Base-by-base conservation (phyloP, 345 rosid genomes). In the Brassica nigra region DNA sequence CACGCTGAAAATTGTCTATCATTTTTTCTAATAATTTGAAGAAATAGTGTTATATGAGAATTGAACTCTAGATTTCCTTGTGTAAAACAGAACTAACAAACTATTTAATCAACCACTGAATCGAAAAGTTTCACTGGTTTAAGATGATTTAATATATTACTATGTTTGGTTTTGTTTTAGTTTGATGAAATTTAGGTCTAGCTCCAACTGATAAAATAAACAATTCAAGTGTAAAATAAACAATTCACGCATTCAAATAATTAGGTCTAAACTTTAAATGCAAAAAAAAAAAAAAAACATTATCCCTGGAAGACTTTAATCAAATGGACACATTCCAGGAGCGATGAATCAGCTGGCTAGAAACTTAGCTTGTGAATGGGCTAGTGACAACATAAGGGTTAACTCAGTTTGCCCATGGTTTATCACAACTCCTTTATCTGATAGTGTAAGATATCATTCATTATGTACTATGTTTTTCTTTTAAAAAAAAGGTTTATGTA, bases 351-450 rank as follows among this genome's bases (percentile, higher is more conserved):
- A 76, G 68, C 34, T 76, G 4, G 80, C 62, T 1, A 69, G 75
- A 61, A 77, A 77, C 29, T 62, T 77, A 20, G 75, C 80, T 1
- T 77, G 80, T 4, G 80, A 77, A 2, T 77, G 80, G 80, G 75
- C 75, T 6, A 69, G 15, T 10, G 80, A 77, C 27, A 31, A 3
- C 27, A 69, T 69, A 16, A 77, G 80, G 27, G 62, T 11, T 49
- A 77, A 69, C 36, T 12, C 80, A 59, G 54, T 76, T 2, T 37
- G 59, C 36, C 73, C 78, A 4, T 34, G 73, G 55, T 9, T 36
- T 7, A 66, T 76, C 14, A 0, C 4, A 36, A 76, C 79, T 76
- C 66, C 73, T 36, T 39, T 67, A 1, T 5, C 10, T 34, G 27
- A 5, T 1, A 1, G n/a, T 55, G 78, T 75, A 75, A 74, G 73